Base-by-base conservation (phyloP, 805 yeast species). In the Helenozyma rhizophorensis region DNA sequence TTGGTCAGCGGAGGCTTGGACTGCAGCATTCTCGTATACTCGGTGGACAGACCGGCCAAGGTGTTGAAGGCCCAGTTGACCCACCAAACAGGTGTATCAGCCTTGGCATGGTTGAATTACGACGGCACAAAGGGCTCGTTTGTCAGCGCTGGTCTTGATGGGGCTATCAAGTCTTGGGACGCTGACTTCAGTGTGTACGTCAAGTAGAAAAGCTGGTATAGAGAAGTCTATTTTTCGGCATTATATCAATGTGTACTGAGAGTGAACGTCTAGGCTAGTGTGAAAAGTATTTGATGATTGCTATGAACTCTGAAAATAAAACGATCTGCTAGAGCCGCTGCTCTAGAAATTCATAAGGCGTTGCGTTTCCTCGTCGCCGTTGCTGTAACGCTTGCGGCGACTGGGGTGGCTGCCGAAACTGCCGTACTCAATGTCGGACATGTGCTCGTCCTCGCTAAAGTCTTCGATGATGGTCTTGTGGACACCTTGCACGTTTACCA, bases 1-100 rank as follows among this genome's bases (percentile, higher is more conserved):
- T 71, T 84, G 27, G 84, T 80, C 14, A 78, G 90, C 37, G 93
- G 83, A 1, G 85, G 96, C 0, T 64, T 87, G 36, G 99, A 93
- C 54, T 80, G 95, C 6, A 80, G 81, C 40, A 63, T 93, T 28
- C 79, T 78, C 43, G 65, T 93, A 11, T 93, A 88, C 58, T 82
- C 89, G 13, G 89, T 86, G 25, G 73, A 71, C 22, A 77, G 72
- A 44, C 95, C 97, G 6, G 74, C 80, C 38, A 83, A 80, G 62
- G 87, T 80, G 43, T 63, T 84, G 48, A 86, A 87, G 61, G 58
- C 62, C 24, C 62, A 81, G 42, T 83, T 83, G 49, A 86, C 96
- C 1, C 98, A 93, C 53, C 88, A 84, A 54, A 90, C 78, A 39
- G 97, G 97, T 36, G 87, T 86, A 28, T 74, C 74, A 25, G 76